Evolutionary conservation across 208 protist species (phyloP).

Genomic region (Leishmania martiniquensis): DNA sequence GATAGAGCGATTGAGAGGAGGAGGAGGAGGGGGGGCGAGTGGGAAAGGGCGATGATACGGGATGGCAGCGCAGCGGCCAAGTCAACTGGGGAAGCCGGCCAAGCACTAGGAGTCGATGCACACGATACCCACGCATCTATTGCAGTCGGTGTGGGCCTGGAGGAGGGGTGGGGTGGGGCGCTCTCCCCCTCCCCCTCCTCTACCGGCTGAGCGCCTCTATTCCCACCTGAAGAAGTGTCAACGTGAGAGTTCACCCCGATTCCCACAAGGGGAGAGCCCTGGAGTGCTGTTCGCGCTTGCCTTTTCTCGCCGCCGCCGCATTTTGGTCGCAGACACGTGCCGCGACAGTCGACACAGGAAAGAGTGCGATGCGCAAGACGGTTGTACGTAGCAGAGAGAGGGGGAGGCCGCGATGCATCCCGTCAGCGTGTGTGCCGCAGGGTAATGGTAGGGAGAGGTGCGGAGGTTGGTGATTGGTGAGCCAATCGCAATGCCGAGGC

Average conservation of each 20-base stretch:
- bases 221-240: not conserved
- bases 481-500: not conserved
- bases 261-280: not conserved
- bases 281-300: not conserved
- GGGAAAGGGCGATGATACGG: not conserved
- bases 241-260: not conserved
- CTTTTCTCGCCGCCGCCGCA: not conserved
- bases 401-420: not conserved
- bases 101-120: no score
- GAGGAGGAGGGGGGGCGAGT: no score
- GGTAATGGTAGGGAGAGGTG: not conserved
- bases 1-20: not conserved
- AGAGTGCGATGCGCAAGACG: not conserved
- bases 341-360: not conserved
- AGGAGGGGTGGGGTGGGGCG: not conserved
- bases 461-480: not conserved
- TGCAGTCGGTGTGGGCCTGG: no score
- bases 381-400: not conserved
- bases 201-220: not conserved
- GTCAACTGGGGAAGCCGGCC: not conserved
- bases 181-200: not conserved
- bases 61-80: not conserved
- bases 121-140: no score
- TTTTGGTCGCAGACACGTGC: not conserved
- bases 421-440: not conserved